These are phyloP conservation scores for Fusarium sp. DNA, from an alignment of 2,329 filamentous ascomycete species.

Conservation along the genomic window DNA sequence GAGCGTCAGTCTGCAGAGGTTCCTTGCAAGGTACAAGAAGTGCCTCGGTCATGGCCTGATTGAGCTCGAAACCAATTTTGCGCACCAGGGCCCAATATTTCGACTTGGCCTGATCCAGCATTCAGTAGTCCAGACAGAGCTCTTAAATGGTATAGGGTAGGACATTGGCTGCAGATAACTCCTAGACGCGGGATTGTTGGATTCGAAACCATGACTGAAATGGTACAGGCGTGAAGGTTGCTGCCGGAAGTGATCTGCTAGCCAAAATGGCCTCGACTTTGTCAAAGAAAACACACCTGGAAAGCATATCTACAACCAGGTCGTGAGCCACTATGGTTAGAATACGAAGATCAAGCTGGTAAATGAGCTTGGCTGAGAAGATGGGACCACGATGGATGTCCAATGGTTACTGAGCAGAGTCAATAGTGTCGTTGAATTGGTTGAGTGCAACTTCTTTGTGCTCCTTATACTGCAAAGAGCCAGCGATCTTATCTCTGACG, in stretches of 20 bases:
- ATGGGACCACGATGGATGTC: constrained; percentile 5
- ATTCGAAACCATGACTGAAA: not conserved
- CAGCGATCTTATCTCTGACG: not conserved
- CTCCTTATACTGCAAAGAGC: not conserved
- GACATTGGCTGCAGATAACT: not conserved
- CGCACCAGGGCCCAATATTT: not conserved
- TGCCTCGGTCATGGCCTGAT: not conserved
- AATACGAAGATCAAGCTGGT: not conserved
- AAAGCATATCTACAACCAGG: constrained; percentile 7
- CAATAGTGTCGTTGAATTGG: not conserved
- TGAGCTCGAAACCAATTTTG: not conserved
- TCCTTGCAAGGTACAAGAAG: constrained; percentile 19
- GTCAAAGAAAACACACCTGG: not conserved
- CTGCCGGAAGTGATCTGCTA: not conserved
- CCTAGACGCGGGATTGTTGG: not conserved
- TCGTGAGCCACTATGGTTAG: constrained; percentile 3
- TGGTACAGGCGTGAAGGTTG: not conserved
- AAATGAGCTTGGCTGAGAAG: not conserved
- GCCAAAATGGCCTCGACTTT: constrained; percentile 1
- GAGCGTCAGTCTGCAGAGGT: constrained; percentile 51
- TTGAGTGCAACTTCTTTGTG: not conserved
- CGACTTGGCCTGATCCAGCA: not conserved
- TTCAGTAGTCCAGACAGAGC: not conserved
- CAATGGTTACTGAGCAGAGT: not conserved
- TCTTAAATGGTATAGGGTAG: not conserved